Evolutionary conservation across 768 basidiomycete genomes (phyloP).

Genomic region (Pholiota microspora): DNA sequence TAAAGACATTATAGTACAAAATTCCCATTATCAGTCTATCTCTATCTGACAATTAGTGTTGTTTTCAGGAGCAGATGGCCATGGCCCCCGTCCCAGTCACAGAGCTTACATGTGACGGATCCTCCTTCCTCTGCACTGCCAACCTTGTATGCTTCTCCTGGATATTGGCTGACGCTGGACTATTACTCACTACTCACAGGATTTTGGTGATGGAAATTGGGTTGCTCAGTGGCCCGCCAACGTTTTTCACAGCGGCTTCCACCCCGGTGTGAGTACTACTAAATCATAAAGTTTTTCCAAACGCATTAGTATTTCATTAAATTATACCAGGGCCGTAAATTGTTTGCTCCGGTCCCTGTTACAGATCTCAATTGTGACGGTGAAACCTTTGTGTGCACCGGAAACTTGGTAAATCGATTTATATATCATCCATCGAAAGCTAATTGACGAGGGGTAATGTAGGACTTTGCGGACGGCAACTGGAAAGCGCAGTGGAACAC

Average conservation of each 20-base stretch:
- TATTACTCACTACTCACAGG: too few species aligned
- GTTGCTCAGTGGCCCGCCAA: slow-evolving; percentile 11
- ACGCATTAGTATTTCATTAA: too few species aligned
- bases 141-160: too few species aligned
- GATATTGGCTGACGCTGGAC: too few species aligned
- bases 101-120: slow-evolving; percentile 7
- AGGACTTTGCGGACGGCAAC: neutral
- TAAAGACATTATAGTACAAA: too few species aligned
- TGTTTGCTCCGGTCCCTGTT: neutral
- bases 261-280: neutral
- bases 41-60: too few species aligned
- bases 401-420: neutral
- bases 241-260: slow-evolving; percentile 3
- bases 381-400: neutral
- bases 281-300: neutral
- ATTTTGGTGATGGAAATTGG: slow-evolving; percentile 8
- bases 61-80: too few species aligned
- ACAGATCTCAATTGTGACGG: slow-evolving; percentile 1
- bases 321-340: neutral
- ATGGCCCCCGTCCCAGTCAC: too few species aligned
- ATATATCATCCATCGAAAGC: neutral
- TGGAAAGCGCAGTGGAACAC: neutral
- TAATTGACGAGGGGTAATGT: neutral
- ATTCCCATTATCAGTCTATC: too few species aligned
- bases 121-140: slow-evolving; percentile 5